Conservation (phyloP, 2,329 filamentous ascomycete genomes). For the Arthroderma sp. region DNA sequence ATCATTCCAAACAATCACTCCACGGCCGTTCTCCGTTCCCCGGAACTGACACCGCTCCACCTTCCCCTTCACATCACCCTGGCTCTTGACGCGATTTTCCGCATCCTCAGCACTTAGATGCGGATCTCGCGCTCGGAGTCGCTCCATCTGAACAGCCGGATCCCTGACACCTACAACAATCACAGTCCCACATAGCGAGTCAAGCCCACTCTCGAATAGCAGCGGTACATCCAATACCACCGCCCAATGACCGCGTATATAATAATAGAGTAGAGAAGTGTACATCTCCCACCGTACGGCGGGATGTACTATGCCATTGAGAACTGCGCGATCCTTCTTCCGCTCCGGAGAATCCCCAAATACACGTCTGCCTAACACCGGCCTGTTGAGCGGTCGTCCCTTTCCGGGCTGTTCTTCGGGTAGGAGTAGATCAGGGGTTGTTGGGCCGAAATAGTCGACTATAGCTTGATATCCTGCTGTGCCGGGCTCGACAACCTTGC, state of each 20-base stretch:
- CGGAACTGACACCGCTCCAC: slow-evolving; percentile 59
- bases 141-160: slow-evolving; percentile 65
- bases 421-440: slow-evolving; percentile 73
- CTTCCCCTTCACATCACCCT: slow-evolving; percentile 76
- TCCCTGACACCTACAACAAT: slow-evolving; percentile 77
- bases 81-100: slow-evolving; percentile 69
- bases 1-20: slow-evolving; percentile 87
- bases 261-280: slow-evolving; percentile 55
- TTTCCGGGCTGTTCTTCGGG: slow-evolving; percentile 31
- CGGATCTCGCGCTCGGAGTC: slow-evolving; percentile 60
- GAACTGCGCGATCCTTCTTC: slow-evolving; percentile 55
- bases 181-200: slow-evolving; percentile 71
- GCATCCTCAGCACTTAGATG: slow-evolving; percentile 78
- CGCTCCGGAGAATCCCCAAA: slow-evolving; percentile 67
- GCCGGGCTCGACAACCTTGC: slow-evolving; percentile 87
- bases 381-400: slow-evolving; percentile 61
- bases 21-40: slow-evolving; percentile 40
- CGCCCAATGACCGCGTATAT: slow-evolving; percentile 67
- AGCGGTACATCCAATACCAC: slow-evolving; percentile 87
- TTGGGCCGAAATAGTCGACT: slow-evolving; percentile 63
- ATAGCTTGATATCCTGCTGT: slow-evolving; percentile 73
- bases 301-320: slow-evolving; percentile 88
- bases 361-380: slow-evolving; percentile 69
- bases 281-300: slow-evolving; percentile 77
- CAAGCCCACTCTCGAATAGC: slow-evolving; percentile 78